phyloP scores from a whole-genome alignment of 2,329 filamentous ascomycete genomes.

The Botryotinia globosa region DNA sequence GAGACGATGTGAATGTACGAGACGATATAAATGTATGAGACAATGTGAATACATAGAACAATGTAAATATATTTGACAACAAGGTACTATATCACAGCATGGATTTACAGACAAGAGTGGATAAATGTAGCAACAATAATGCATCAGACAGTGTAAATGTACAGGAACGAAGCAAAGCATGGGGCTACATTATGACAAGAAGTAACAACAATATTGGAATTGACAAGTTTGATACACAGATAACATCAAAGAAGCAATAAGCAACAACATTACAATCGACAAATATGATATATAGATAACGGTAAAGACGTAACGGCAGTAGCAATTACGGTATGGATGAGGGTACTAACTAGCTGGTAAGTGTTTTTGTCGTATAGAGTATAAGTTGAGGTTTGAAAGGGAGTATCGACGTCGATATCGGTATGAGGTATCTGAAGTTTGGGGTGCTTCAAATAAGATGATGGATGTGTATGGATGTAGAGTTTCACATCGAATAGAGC shows the following conservation, averaged over 20 bases:
- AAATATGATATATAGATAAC: neutral
- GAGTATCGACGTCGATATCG: neutral
- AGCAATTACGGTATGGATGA: neutral
- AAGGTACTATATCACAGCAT: neutral
- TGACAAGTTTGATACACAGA: neutral
- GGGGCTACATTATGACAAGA: neutral
- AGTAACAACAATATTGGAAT: neutral
- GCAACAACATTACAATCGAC: neutral
- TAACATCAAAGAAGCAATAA: neutral
- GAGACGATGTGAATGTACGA: neutral
- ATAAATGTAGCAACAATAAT: neutral
- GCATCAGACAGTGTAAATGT: neutral
- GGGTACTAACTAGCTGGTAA: fast-evolving
- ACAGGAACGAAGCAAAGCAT: neutral
- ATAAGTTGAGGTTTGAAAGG: neutral
- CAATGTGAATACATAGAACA: neutral
- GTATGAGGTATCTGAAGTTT: neutral
- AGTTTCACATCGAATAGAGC: no score
- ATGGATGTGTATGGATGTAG: neutral
- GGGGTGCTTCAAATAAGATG: neutral
- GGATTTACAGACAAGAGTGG: neutral
- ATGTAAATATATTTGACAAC: neutral
- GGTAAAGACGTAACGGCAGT: neutral
- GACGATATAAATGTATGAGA: neutral
- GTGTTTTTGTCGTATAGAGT: neutral